Percentiles rank a stretch among this genome's conserved stretches.
phyloP scores from a whole-genome alignment of 495 filamentous ascomycete species.

The Chaetomium tenue region DNA sequence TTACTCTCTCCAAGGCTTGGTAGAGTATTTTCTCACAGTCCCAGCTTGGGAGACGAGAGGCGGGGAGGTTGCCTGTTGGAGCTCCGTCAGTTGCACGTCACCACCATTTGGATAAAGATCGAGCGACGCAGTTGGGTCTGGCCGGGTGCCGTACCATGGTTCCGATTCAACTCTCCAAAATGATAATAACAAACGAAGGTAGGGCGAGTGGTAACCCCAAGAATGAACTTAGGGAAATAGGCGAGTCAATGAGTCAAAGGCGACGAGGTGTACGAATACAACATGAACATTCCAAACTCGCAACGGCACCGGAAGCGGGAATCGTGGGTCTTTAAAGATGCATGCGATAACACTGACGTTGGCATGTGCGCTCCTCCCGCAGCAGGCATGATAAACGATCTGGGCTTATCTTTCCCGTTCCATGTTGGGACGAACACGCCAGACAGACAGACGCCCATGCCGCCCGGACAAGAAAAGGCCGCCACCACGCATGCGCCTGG shows the following conservation, averaged over 20 bases:
- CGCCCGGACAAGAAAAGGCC: not conserved
- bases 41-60: constrained; percentile 13
- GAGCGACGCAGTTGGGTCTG: not conserved
- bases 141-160: constrained; percentile 17
- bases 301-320: not conserved
- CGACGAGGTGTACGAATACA: not conserved
- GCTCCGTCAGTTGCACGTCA: not conserved
- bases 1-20: not conserved
- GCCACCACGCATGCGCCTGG: not conserved
- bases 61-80: constrained; percentile 17
- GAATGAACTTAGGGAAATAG: not conserved
- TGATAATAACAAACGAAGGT: not conserved
- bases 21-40: constrained; percentile 10
- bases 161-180: not conserved
- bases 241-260: not conserved
- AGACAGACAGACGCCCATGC: not conserved
- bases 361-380: not conserved
- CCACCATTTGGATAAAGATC: not conserved
- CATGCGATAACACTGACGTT: constrained; percentile 11
- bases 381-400: not conserved
- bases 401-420: constrained; percentile 11
- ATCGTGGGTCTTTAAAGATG: constrained; percentile 14
- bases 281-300: not conserved
- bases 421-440: constrained; percentile 7
- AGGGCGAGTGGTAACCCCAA: not conserved